Conservation (phyloP, 208 protist genomes). For the Crithidia brevicula region DNA sequence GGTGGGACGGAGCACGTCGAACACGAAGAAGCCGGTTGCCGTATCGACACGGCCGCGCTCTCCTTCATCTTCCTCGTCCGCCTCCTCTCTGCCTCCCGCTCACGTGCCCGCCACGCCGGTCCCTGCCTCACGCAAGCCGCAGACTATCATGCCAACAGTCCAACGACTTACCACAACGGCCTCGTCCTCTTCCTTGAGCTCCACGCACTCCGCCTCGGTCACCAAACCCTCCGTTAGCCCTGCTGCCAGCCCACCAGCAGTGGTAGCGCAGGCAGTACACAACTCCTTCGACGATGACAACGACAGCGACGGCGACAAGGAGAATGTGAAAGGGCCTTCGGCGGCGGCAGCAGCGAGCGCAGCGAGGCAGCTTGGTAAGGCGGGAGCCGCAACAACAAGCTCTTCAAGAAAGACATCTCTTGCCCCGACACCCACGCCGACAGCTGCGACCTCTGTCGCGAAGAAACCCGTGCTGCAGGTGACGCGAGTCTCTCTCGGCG, state of each 20-base stretch:
- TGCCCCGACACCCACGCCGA: neutral
- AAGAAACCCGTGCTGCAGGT: neutral
- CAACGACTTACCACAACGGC: conserved; percentile 4
- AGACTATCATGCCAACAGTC: neutral
- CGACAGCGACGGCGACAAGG: neutral
- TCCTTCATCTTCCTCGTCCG: neutral
- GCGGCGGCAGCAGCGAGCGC: too few species aligned
- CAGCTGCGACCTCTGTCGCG: neutral
- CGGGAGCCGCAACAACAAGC: too few species aligned
- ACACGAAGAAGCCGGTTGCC: too few species aligned
- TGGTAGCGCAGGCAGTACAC: conserved; percentile 8
- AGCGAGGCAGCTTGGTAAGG: neutral
- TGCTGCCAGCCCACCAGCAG: neutral
- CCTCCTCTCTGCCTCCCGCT: neutral
- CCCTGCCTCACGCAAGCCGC: neutral
- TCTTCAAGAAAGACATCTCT: too few species aligned
- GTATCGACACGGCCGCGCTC: neutral
- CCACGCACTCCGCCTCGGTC: neutral
- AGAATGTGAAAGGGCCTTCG: too few species aligned
- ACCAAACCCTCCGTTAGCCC: conserved; percentile 1
- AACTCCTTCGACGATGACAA: conserved; percentile 40
- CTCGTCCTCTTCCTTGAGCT: conserved; percentile 8
- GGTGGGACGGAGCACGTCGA: too few species aligned
- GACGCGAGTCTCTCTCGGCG: neutral
- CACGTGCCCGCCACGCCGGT: neutral